Base-by-base conservation (phyloP, 225 moss, liverwort and hornwort genomes). In the Pseudoscleropodium purum region DNA sequence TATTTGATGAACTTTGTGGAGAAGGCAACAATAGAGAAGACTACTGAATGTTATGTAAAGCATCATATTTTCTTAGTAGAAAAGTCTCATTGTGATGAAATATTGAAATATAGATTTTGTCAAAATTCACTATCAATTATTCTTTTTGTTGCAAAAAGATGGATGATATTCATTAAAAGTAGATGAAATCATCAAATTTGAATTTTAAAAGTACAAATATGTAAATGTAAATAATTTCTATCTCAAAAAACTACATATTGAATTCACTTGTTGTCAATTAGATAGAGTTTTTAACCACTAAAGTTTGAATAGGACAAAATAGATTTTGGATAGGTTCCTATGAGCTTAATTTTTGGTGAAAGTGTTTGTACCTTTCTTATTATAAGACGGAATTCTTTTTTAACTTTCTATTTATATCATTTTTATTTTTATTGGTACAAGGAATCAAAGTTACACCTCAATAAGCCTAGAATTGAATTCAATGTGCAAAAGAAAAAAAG, bases 231-330 rank as follows among this genome's bases (percentile, higher is more conserved):
- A 72, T 26, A 26, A 41, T 26, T 41, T 72, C 27, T 27, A 41
- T 72, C 2, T 43, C 15, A 26, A 43, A 26, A 11, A 31, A 31
- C 1, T 5, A 19, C 4, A 49, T 49, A 11, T 11, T 47, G 0
- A 11, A 19, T 49, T 31, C 2, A 31, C 31, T 75, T 75, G 8
- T 33, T 51, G 30, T 4, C 5, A 29, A 45, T 29, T 1, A 0
- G 1, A 2, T 0, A 74, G 0, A 29, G 29, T n/a, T 15, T 73
- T 26, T 25, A 69, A 65, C 25, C 25, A 25, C 9, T n/a, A n/a
- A 25, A 60, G 60, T 60, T 5, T 5, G 11, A 60, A 11, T 25
- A 11, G 60, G 3, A 60, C 5, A 11, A 60, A 60, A 11, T 60
- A 11, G 25, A 59, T 59, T 59, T 59, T 2, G 9, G 24, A 10